These are phyloP conservation scores for Emergomyces orientalis DNA, from an alignment of 2,329 filamentous ascomycete species.

Conservation along the genomic window DNA sequence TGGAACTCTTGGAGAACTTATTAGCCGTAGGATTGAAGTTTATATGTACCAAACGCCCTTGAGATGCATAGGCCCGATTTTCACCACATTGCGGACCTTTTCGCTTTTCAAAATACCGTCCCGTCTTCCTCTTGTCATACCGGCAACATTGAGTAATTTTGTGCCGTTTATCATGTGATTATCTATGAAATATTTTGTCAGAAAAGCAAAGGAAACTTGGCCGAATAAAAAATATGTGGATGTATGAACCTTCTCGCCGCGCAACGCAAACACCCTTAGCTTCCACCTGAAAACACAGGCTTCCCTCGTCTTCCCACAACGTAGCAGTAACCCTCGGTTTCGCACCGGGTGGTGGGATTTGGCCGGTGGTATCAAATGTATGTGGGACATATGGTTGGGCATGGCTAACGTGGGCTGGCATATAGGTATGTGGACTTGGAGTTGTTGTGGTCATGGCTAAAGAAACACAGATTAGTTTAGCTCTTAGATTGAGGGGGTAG, in stretches of 20 bases:
- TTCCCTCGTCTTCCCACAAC: constrained; percentile 96
- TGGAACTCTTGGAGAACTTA: neutral
- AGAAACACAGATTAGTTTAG: constrained; percentile 9
- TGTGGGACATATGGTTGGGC: constrained; percentile 42
- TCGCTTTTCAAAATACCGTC: constrained; percentile 98
- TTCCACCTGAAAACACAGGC: constrained; percentile 94
- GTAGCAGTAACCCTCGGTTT: constrained; percentile 95
- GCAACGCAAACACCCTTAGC: constrained; percentile 93
- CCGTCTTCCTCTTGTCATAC: constrained; percentile 90
- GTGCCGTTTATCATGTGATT: constrained; percentile 99
- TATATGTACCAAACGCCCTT: constrained; percentile 78
- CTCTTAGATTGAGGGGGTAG: neutral
- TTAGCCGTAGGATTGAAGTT: constrained; percentile 26
- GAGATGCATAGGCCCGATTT: constrained; percentile 97
- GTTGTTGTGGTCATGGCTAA: constrained; percentile 34
- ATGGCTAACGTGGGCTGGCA: constrained; percentile 31
- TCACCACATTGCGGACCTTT: constrained; percentile 92
- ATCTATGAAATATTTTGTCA: constrained; percentile 45
- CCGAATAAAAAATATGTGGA: neutral
- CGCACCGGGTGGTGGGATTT: constrained; percentile 84
- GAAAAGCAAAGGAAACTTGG: neutral
- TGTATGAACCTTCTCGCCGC: constrained; percentile 67
- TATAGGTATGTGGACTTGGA: constrained; percentile 31
- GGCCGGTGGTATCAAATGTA: constrained; percentile 77
- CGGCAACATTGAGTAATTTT: constrained; percentile 90